Evolutionary conservation across 83 land plant species (phyloP).

Genomic region (Larix sibirica): DNA sequence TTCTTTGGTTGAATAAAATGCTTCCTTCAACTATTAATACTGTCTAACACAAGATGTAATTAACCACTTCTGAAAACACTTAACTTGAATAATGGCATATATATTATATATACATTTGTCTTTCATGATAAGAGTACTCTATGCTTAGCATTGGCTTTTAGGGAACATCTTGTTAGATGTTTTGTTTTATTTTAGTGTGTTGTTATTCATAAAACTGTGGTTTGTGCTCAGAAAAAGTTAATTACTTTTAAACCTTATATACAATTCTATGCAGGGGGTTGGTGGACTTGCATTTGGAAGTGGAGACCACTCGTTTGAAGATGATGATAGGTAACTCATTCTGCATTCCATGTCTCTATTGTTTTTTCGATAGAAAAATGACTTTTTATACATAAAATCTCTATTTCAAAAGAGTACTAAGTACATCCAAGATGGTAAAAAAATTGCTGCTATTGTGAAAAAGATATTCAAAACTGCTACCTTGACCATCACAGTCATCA

Average conservation of each 20-base stretch:
- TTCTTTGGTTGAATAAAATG: no score
- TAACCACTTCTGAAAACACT: not conserved
- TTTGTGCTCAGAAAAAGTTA: constrained; percentile 4
- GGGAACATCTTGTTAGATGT: not conserved
- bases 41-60: not conserved
- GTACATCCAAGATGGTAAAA: not conserved
- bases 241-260: not conserved
- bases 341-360: not conserved
- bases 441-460: not conserved
- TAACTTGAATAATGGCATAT: not conserved
- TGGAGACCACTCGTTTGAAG: constrained; percentile 57
- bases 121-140: not conserved
- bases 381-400: not conserved
- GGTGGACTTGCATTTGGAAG: constrained; percentile 93
- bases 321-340: constrained; percentile 81
- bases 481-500: not conserved
- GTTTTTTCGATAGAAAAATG: not conserved
- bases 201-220: not conserved
- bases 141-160: not conserved
- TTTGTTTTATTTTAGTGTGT: not conserved
- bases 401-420: not conserved
- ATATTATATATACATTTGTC: not conserved
- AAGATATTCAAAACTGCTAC: not conserved
- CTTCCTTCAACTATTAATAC: no score
- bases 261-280: constrained; percentile 74